Evolutionary conservation across 2,329 filamentous ascomycete genomes (phyloP).

Genomic region (Fusarium irregulare): DNA sequence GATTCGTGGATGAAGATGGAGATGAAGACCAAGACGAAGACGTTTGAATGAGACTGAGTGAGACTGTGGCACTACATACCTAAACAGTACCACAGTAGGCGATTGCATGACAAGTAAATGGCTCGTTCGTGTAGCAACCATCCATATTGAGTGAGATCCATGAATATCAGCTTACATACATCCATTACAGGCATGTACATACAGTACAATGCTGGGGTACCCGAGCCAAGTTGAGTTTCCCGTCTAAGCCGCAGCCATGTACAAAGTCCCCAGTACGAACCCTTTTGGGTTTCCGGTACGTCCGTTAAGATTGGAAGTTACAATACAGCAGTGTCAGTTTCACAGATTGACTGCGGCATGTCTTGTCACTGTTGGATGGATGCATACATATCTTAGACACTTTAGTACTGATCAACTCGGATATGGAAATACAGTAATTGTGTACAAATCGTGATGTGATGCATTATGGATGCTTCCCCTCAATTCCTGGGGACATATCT

Average conservation of each 20-base stretch:
- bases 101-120: not conserved
- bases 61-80: not conserved
- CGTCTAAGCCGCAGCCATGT: conserved; percentile 7
- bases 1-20: not conserved
- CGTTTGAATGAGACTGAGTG: not conserved
- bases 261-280: not conserved
- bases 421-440: not conserved
- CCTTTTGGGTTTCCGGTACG: not conserved
- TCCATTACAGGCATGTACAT: not conserved
- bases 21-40: not conserved
- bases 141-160: not conserved
- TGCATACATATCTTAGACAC: conserved; percentile 14
- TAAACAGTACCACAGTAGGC: not conserved
- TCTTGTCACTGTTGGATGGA: conserved; percentile 2
- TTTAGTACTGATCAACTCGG: not conserved
- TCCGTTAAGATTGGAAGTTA: not conserved
- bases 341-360: not conserved
- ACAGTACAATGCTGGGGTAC: not conserved
- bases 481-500: not conserved
- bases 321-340: not conserved
- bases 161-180: not conserved
- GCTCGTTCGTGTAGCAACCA: conserved; percentile 3
- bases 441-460: not conserved
- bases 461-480: conserved; percentile 5
- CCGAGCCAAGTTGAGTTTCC: not conserved